Conservation (phyloP, 1,284 basidiomycete genomes). For the Vanrija sp. region DNA sequence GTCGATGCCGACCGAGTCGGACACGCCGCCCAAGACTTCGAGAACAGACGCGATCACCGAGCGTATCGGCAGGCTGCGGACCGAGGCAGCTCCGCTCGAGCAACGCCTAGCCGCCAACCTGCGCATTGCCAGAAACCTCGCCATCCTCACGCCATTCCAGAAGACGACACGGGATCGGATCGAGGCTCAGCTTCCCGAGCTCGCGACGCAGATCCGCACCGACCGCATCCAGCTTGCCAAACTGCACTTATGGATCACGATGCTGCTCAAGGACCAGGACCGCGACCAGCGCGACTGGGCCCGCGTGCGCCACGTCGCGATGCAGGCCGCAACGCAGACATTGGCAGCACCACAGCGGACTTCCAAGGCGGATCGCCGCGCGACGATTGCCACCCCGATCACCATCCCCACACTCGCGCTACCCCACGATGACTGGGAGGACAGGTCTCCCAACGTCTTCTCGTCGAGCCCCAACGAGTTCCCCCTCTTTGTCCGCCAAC, state of each 20-base stretch:
- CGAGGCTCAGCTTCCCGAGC: slow-evolving; percentile 58
- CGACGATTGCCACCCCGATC: slow-evolving; percentile 13
- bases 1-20: background rate
- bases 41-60: slow-evolving; percentile 25
- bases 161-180: slow-evolving; percentile 73
- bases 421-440: slow-evolving; percentile 1
- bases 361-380: slow-evolving; percentile 26
- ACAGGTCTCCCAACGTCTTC: background rate
- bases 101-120: slow-evolving; percentile 66
- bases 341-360: slow-evolving; percentile 23
- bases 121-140: slow-evolving; percentile 74
- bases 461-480: slow-evolving; percentile 21
- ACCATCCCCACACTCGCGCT: slow-evolving; percentile 15
- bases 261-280: slow-evolving; percentile 68
- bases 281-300: slow-evolving; percentile 68
- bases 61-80: slow-evolving; percentile 44
- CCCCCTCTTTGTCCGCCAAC: background rate
- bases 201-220: slow-evolving; percentile 63
- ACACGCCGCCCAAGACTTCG: slow-evolving; percentile 12
- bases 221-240: slow-evolving; percentile 69
- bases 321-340: slow-evolving; percentile 63
- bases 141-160: slow-evolving; percentile 80
- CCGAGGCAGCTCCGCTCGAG: slow-evolving; percentile 58
- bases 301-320: slow-evolving; percentile 63
- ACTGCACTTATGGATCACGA: slow-evolving; percentile 66